A percentile compares a stretch with the other conserved stretches of the same genome.
phyloP scores from a whole-genome alignment of 192 early-diverging fungal genomes.

The Pilobolus umbonatus region DNA sequence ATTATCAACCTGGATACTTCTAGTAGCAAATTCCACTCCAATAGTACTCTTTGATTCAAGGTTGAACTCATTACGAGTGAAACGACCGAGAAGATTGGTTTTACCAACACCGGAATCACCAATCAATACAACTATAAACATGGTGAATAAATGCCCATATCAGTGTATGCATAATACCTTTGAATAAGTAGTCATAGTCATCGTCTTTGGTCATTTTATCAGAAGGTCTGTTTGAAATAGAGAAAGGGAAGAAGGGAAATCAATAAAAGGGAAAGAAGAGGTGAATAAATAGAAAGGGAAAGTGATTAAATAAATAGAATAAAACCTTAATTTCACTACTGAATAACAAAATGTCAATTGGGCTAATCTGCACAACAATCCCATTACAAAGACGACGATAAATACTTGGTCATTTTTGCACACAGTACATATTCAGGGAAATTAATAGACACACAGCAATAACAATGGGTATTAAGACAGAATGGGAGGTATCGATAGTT shows the following conservation, averaged over 20 bases:
- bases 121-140: constrained; percentile 62
- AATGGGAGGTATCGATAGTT: no score
- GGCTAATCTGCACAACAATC: neutral
- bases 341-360: neutral
- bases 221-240: no score
- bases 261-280: neutral
- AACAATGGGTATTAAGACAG: no score
- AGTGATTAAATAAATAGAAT: neutral
- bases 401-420: no score
- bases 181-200: constrained; percentile 91
- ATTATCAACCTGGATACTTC: constrained; percentile 92
- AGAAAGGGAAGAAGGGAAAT: no score
- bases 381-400: neutral
- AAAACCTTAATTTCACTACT: no score
- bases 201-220: constrained; percentile 26
- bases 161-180: no score
- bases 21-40: constrained; percentile 97
- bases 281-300: neutral
- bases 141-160: no score
- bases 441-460: no score
- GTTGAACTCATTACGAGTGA: constrained; percentile 98
- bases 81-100: constrained; percentile 94
- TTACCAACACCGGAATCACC: constrained; percentile 68
- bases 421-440: no score
- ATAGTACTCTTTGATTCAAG: constrained; percentile 98